Evolutionary conservation across 2,329 filamentous ascomycete species (phyloP), one percentile per base, ranked within the genome.

Genomic region (Stagonosporopsis rhizophila): DNA sequence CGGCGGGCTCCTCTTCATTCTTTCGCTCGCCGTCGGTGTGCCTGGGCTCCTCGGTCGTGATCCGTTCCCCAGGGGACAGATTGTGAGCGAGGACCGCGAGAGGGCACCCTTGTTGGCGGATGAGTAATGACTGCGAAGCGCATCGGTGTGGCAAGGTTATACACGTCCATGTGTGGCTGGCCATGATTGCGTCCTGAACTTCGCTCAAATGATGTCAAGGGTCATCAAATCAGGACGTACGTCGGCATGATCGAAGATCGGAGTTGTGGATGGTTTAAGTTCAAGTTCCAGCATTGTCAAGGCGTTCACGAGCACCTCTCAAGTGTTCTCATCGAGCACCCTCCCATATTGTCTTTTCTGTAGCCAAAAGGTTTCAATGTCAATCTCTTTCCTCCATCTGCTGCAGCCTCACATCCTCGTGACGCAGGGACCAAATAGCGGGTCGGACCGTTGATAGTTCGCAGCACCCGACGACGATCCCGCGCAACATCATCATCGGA

Each of bases 1-100:
- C 73, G 92, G 94, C 82, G 85, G 82, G 0, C 73, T 90, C 23
- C 84, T 96, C 49, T 89, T 95, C 73, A 74, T 92, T 19, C 77
- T 85, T 17, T 91, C 89, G 1, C 68, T 90, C 2, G 76, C 83
- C 15, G 80, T 92, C 48, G 88, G 85, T 2, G 76, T 90, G 30
- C 89, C 89, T 0, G 83, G 83, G 20, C 49, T 87, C 70, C 81
- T 86, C 12, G 88, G 88, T 56, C 80, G 82, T 51, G 83, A 87
- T 59, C 79, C 77, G 44, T 85, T 85, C 76, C 80, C 69, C 23
- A 70, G 73, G 19, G 75, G 80, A 5, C 71, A 76, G 40, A 71
- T 80, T 50, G 79, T 81, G 48, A 71, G 66, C 54, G 77, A 80
- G 61, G 83, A 85, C 53, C 77, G 80, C 14, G 83, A 86, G 73